Evolutionary conservation across 495 filamentous ascomycete genomes (phyloP), one percentile per base, ranked within the genome.

Genomic region (Schizothecium vesticola): DNA sequence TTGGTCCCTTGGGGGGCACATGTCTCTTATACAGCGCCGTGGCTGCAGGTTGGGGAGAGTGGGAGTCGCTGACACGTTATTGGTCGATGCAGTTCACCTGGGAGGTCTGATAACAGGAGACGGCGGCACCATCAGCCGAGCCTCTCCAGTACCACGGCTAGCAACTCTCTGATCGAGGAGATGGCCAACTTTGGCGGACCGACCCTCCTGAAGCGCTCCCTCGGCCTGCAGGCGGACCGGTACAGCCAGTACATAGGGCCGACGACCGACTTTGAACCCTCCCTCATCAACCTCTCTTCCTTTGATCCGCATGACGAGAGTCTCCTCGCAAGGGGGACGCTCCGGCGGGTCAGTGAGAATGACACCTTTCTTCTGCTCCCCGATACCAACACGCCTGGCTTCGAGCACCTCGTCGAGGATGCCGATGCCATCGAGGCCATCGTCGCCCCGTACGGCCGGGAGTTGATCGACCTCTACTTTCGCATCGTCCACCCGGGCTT

Each of bases 401-500:
- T 88, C 71, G 84, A 85, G 31, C 88, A 88, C 66, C 75, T 83
- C 64, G 78, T 83, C 58, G 84, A 90, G 61, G 88, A 93, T 67
- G 80, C 91, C 64, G 90, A 93, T 73, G 88, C 88, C 72, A 89
- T 98, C 73, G 92, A 98, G 77, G 86, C 86, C 67, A 81, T 95
- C 72, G 90, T 97, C 61, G 86, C 90, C 31, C 91, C 92, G 7
- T 87, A 97, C 78, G 93, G 93, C 56, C 86, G 88, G 66, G 88
- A 88, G 12, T 75, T 97, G 75, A 87, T 97, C 62, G 90, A 94
- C 67, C 84, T 96, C 63, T 99, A 94, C 82, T 96, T 97, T 72
- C 86, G 88, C 63, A 84, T 92, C 64, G 89, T 97, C 59, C 95
- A 97, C 77, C 94, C 93, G 1, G 92, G 86, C 67, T 96, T 96